Conservation (phyloP, 2,329 filamentous ascomycete genomes). For the Claviceps lovelessii region DNA sequence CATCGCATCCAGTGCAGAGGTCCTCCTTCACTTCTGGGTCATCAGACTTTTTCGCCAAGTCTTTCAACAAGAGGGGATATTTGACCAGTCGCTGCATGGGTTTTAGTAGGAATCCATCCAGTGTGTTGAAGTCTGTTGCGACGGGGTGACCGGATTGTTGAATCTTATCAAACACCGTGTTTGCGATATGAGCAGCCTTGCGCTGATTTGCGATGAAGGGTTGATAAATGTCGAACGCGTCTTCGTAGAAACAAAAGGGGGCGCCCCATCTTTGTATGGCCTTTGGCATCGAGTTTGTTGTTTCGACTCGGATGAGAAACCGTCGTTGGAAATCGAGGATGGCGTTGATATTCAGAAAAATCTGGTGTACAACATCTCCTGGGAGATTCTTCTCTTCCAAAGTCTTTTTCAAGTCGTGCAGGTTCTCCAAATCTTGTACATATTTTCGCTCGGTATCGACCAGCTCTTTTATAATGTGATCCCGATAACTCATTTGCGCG, state of each 20-base stretch:
- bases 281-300: constrained; percentile 72
- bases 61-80: constrained; percentile 84
- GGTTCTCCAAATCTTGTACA: constrained; percentile 86
- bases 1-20: constrained; percentile 61
- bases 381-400: constrained; percentile 78
- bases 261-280: constrained; percentile 81
- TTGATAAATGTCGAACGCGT: constrained; percentile 83
- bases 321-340: constrained; percentile 90
- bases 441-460: constrained; percentile 95
- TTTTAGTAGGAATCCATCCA: constrained; percentile 88
- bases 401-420: constrained; percentile 82
- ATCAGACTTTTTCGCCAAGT: constrained; percentile 74
- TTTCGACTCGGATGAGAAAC: constrained; percentile 90
- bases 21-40: constrained; percentile 58
- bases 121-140: constrained; percentile 70
- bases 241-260: constrained; percentile 74
- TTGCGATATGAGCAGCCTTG: constrained; percentile 73
- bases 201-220: constrained; percentile 95
- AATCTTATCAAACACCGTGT: constrained; percentile 78
- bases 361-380: constrained; percentile 81
- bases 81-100: constrained; percentile 93
- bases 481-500: constrained; percentile 57
- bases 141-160: constrained; percentile 61
- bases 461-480: constrained; percentile 82
- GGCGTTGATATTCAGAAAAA: constrained; percentile 91